These are phyloP conservation scores for Grosmannia clavigera DNA, from an alignment of 2,329 filamentous ascomycete species.

Conservation along the genomic window DNA sequence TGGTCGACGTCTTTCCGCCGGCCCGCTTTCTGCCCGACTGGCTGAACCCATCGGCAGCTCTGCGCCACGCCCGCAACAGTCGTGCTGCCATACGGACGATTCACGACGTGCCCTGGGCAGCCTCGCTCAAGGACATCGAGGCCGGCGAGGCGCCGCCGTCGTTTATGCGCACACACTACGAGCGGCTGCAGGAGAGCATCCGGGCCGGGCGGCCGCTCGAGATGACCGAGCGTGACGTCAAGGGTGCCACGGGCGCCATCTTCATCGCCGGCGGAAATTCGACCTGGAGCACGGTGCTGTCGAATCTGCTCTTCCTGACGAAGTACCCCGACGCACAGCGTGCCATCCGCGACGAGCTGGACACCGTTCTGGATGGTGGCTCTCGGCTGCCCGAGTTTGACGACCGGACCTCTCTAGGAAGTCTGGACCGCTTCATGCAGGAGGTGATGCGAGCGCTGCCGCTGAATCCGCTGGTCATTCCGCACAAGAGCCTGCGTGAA, in stretches of 20 bases:
- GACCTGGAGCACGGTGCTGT: conserved; percentile 28
- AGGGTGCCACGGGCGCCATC: conserved; percentile 34
- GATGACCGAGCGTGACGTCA: conserved; percentile 30
- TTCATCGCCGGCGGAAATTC: conserved; percentile 35
- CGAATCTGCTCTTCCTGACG: conserved; percentile 29
- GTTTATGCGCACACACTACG: no score
- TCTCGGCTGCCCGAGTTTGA: conserved; percentile 30
- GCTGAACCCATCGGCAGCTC: conserved; percentile 6
- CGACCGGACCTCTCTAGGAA: conserved; percentile 17
- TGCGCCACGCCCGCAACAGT: conserved; percentile 16
- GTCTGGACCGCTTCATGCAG: conserved; percentile 23
- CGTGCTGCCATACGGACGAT: conserved; percentile 24
- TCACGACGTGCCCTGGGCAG: conserved; percentile 29
- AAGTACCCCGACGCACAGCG: conserved; percentile 29
- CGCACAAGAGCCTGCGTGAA: conserved; percentile 40
- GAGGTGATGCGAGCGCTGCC: conserved; percentile 33
- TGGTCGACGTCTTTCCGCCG: conserved; percentile 37
- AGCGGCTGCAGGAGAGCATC: no score
- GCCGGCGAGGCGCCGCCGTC: no score
- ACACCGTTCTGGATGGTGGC: conserved; percentile 30
- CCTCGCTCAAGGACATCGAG: conserved; percentile 13
- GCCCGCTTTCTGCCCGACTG: conserved; percentile 25
- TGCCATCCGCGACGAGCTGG: conserved; percentile 33
- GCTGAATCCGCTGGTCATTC: conserved; percentile 36
- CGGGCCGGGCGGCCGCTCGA: conserved; percentile 12